Evolutionary conservation across 805 yeast species (phyloP).

Genomic region (Jamesozyma piceae): DNA sequence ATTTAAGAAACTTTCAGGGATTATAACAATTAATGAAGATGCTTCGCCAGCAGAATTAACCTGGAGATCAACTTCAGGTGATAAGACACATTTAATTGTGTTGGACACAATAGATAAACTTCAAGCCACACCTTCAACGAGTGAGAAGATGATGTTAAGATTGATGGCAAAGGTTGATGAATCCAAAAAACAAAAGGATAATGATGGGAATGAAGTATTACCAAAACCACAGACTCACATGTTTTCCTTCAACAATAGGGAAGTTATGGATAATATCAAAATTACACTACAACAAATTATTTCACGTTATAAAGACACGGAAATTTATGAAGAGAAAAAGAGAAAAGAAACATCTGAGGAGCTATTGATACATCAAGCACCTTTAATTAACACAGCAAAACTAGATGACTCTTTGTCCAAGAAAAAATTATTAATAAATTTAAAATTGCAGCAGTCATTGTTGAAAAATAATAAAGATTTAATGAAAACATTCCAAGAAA

Average conservation of each 20-base stretch:
- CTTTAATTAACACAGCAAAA: constrained; percentile 31
- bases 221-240: constrained; percentile 29
- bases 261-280: constrained; percentile 68
- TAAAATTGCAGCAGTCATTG: constrained; percentile 68
- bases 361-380: constrained; percentile 12
- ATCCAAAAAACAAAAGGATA: constrained; percentile 21
- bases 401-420: constrained; percentile 44
- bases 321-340: constrained; percentile 34
- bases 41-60: constrained; percentile 43
- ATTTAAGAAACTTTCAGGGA: constrained; percentile 47
- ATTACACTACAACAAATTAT: constrained; percentile 57
- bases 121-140: constrained; percentile 60
- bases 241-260: constrained; percentile 61
- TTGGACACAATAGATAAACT: constrained; percentile 40
- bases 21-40: constrained; percentile 47
- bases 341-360: constrained; percentile 12
- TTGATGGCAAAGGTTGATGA: constrained; percentile 39
- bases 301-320: constrained; percentile 51
- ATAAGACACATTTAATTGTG: constrained; percentile 33
- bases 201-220: constrained; percentile 22
- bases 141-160: constrained; percentile 59
- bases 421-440: constrained; percentile 54
- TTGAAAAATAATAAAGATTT: constrained; percentile 59
- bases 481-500: constrained; percentile 72
- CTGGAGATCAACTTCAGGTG: constrained; percentile 50